Evolutionary conservation across 345 rosid species (phyloP), one percentile per base, ranked within the genome.

Genomic region (Eucalyptus polyanthemos): DNA sequence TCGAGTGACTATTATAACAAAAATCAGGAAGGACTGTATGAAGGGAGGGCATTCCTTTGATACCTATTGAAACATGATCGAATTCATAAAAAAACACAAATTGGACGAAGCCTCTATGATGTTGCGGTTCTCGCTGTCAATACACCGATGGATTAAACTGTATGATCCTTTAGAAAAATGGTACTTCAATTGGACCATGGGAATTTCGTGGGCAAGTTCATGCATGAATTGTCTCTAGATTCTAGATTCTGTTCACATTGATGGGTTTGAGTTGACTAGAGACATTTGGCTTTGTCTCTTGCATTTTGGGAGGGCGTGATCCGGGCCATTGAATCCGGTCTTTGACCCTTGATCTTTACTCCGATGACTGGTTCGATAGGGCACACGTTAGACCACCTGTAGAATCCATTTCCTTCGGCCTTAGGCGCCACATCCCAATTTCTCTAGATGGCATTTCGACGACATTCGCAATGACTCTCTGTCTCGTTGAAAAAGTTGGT

Each of bases 331-430:
- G 76, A 14, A 14, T n/a, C 10, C 2, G 2, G 29, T 11, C 83
- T 76, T 21, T 2, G 25, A 34, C 7, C 21, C 80, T 67, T 5
- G 80, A 67, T n/a, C 37, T 67, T 31, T 67, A 31, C 10, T 69
- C 21, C 7, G 45, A 2, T 1, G 14, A 72, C 8, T 0, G 27
- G 11, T 37, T 37, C 14, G 14, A 37, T 2, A 0, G 5, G 81
- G 3, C 7, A 72, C 3, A 0, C 1, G 27, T 76, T 3, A 11
- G 2, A 76, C 83, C 47, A 22, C 27, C 29, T 11, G 5, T 76
- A 2, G 8, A 22, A 21, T 76, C 29, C 5, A 11, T 76, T 76
- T 8, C 15, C 47, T 21, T 69, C 2, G 2, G 80, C 7, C 24
- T 17, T 34, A 3, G 42, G 76, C 11, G 4, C 9, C 6, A 6